Base-by-base conservation (phyloP, 768 basidiomycete species). In the Trametes punicea region DNA sequence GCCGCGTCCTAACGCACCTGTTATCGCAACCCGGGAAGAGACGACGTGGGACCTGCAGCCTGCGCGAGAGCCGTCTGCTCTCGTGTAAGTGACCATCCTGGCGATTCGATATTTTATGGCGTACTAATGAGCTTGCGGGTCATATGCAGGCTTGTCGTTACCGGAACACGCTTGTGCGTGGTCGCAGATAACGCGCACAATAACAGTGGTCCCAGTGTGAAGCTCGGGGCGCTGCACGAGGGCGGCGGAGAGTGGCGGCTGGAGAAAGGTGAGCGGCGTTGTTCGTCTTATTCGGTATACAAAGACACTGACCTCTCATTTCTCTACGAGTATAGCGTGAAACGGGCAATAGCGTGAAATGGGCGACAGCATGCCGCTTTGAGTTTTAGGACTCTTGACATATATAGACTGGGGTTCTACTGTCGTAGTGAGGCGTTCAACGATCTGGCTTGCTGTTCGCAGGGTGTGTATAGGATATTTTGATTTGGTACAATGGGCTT, bases 21-120 rank as follows among this genome's bases (percentile, higher is more conserved):
- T 83, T 33, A 61, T 80, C 10, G 80, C 72, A 2, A 60, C 62
- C 3, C 44, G 67, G 1, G 63, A 69, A 0, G 75, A 76, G 4
- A 74, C 71, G 29, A 64, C 67, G 27, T 85, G 83, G 83, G 70
- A 78, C 59, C 72, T 84, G 61, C 75, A 76, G 70, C 72, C 70
- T 23, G 79, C 81, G 34, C 68, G 74, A 13, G 58, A 64, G 10
- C 60, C 68, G 0, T 66, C 70, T 4, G 63, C 65, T 0, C 75
- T 77, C 63, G 71, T 82, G 83, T 82, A 16, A 21, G 78, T 11
- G 21, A 4, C 27, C 1, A 20, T 36, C 20, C 6, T 6, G 25
- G 9, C 53, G n/a, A n/a, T n/a, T n/a, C n/a, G n/a, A n/a, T n/a
- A n/a, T n/a, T n/a, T n/a, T n/a, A n/a, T n/a, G n/a, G n/a, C n/a